These are phyloP conservation scores for Colletotrichum sp. DNA, from an alignment of 2,329 filamentous ascomycete species.

Conservation along the genomic window DNA sequence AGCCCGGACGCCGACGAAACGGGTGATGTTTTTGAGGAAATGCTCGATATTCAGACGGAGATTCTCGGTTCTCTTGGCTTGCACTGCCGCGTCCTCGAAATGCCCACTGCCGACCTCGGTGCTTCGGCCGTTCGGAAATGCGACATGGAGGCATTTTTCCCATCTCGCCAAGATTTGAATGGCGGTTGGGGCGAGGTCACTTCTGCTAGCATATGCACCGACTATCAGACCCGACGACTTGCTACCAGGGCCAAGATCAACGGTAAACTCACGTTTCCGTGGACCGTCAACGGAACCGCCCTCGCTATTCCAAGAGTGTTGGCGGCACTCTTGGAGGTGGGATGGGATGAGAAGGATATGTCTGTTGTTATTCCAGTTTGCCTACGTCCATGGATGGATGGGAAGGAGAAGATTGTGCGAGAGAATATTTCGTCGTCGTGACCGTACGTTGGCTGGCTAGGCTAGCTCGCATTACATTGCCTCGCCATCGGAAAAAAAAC, in stretches of 20 bases:
- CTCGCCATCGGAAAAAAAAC: background rate
- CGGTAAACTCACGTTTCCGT: conserved; percentile 73
- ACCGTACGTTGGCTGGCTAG: background rate
- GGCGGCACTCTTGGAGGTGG: conserved; percentile 88
- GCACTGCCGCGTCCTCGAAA: conserved; percentile 88
- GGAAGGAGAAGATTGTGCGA: conserved; percentile 65
- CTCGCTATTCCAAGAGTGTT: conserved; percentile 89
- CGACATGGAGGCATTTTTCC: conserved; percentile 95
- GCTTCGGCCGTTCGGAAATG: conserved; percentile 86
- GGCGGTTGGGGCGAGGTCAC: conserved; percentile 94
- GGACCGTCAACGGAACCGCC: conserved; percentile 93
- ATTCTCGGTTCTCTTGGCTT: conserved; percentile 80
- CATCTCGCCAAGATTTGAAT: conserved; percentile 69
- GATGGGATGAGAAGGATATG: conserved; percentile 76
- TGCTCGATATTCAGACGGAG: conserved; percentile 85
- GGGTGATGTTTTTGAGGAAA: conserved; percentile 76
- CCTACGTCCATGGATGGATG: conserved; percentile 85
- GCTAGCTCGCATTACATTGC: background rate
- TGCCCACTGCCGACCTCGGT: conserved; percentile 88
- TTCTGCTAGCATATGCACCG: conserved; percentile 87
- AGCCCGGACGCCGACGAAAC: conserved; percentile 56
- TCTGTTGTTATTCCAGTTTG: conserved; percentile 80
- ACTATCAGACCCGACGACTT: conserved; percentile 88
- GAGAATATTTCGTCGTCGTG: background rate
- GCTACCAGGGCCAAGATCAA: conserved; percentile 72